phyloP scores from a whole-genome alignment of 78 protist species.

The Speleostelium caveatum region DNA sequence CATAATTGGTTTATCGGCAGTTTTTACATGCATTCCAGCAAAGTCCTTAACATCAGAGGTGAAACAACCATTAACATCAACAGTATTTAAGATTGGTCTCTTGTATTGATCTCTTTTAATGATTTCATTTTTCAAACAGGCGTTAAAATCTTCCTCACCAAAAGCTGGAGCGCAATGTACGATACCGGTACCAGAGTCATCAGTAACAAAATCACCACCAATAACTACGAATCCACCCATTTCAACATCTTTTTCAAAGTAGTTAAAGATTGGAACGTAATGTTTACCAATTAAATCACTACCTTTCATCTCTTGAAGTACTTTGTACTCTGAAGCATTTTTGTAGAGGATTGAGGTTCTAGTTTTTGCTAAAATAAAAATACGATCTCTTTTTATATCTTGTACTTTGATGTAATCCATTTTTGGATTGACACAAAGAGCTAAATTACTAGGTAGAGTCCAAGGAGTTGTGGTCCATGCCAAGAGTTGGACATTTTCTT shows the following conservation, averaged over 20 bases:
- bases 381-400: conserved; percentile 71
- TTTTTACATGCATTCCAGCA: conserved; percentile 97
- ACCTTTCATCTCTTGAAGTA: conserved; percentile 76
- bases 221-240: conserved; percentile 91
- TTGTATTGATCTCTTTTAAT: conserved; percentile 84
- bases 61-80: conserved; percentile 98
- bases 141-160: conserved; percentile 99
- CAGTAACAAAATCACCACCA: conserved; percentile 95
- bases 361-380: conserved; percentile 29
- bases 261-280: conserved; percentile 98
- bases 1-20: conserved; percentile 88
- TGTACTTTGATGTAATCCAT: conserved; percentile 93
- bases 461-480: conserved; percentile 99
- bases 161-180: conserved; percentile 99
- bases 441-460: conserved; percentile 99
- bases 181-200: conserved; percentile 97
- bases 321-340: conserved; percentile 28
- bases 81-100: conserved; percentile 91
- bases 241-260: conserved; percentile 86
- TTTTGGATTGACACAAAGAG: conserved; percentile 93
- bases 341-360: conserved; percentile 61
- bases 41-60: conserved; percentile 94
- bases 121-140: conserved; percentile 90
- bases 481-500: conserved; percentile 71
- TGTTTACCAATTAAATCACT: conserved; percentile 81